Percentiles rank a stretch among this genome's conserved stretches.
Conservation (phyloP, 2,329 filamentous ascomycete species). For the Exophiala sideris region DNA sequence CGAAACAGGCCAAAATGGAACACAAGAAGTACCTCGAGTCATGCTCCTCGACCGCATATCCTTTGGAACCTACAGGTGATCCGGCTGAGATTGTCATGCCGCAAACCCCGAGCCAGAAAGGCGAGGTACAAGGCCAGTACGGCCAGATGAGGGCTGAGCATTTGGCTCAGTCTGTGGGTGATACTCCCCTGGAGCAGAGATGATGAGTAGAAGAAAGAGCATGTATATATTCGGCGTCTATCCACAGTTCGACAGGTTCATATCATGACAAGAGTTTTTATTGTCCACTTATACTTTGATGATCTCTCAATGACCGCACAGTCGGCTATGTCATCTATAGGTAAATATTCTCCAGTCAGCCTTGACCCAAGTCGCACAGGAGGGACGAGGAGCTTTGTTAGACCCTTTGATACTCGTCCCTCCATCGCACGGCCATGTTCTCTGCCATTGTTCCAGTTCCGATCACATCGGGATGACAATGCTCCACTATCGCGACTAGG, state of each 20-base stretch:
- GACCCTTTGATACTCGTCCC: too few species aligned
- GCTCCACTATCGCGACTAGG: too few species aligned
- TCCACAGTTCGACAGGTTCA: background rate
- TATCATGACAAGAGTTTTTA: background rate
- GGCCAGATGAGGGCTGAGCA: constrained; percentile 24
- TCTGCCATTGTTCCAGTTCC: too few species aligned
- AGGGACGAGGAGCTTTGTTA: too few species aligned
- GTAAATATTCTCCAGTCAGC: too few species aligned
- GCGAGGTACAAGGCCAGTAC: constrained; percentile 27
- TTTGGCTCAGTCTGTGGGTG: constrained; percentile 16
- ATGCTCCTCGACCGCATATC: constrained; percentile 75
- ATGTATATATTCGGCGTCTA: constrained; percentile 10
- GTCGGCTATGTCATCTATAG: too few species aligned
- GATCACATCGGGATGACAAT: too few species aligned
- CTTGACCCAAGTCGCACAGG: too few species aligned
- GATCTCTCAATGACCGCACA: too few species aligned
- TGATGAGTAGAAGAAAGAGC: constrained; percentile 3
- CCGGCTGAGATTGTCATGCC: constrained; percentile 57
- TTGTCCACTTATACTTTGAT: too few species aligned
- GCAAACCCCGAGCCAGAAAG: constrained; percentile 38
- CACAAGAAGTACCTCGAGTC: constrained; percentile 81
- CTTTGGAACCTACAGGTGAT: constrained; percentile 62
- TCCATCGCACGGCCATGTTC: too few species aligned
- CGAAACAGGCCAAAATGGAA: constrained; percentile 76
- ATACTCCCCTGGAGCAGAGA: constrained; percentile 17